These are phyloP conservation scores for Candida coleopterorum DNA, from an alignment of 805 yeast species.

Conservation along the genomic window DNA sequence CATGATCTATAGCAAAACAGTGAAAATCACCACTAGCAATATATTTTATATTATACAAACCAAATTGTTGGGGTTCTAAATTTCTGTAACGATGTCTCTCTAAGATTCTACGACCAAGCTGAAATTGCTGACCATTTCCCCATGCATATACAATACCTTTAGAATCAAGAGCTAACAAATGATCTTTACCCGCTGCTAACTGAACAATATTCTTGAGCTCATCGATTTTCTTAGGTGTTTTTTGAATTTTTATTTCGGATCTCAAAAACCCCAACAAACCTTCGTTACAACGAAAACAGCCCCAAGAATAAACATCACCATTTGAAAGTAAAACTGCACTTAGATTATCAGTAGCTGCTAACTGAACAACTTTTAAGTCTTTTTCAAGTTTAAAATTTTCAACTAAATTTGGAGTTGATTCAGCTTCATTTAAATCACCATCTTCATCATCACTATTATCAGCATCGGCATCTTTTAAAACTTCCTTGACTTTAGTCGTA, in stretches of 20 bases:
- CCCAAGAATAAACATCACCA: slow-evolving; percentile 97
- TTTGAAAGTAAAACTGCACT: slow-evolving; percentile 73
- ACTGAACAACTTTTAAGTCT: slow-evolving; percentile 56
- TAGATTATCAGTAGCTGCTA: slow-evolving; percentile 89
- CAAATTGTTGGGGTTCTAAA: slow-evolving; percentile 78
- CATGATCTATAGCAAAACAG: slow-evolving; percentile 81
- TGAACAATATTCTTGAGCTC: slow-evolving; percentile 68
- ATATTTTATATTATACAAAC: slow-evolving; percentile 69
- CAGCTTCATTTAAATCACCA: slow-evolving; percentile 83
- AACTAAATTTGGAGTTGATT: slow-evolving; percentile 83
- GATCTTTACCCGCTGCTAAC: slow-evolving; percentile 91
- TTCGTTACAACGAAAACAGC: slow-evolving; percentile 91
- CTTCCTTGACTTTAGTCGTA: slow-evolving; percentile 57
- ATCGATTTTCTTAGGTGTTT: slow-evolving; percentile 57
- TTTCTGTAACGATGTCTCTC: slow-evolving; percentile 74
- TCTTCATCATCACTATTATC: slow-evolving; percentile 54
- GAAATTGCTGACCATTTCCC: slow-evolving; percentile 96
- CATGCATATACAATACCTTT: slow-evolving; percentile 90
- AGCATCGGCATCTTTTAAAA: slow-evolving; percentile 62
- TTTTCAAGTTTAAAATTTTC: slow-evolving; percentile 50
- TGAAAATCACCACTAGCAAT: slow-evolving; percentile 95
- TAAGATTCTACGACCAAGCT: slow-evolving; percentile 79
- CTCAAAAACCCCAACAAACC: slow-evolving; percentile 83
- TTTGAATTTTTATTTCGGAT: slow-evolving; percentile 54
- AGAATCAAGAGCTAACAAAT: slow-evolving; percentile 73